Percentiles rank a stretch among this genome's conserved stretches.
Evolutionary conservation across 1,284 basidiomycete genomes (phyloP).

Genomic region (Ceratobasidium sp.): DNA sequence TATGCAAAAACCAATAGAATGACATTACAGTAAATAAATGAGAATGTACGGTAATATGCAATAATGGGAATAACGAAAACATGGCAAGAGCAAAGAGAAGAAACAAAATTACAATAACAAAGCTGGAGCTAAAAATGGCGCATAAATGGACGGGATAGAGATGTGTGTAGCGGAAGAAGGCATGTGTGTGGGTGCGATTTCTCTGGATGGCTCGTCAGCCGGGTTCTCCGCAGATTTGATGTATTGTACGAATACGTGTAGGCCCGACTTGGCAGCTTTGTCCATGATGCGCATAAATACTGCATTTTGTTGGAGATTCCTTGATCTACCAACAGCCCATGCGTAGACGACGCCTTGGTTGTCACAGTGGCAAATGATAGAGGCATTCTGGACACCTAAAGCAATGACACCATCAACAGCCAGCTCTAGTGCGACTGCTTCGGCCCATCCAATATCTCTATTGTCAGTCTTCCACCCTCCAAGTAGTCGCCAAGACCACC

Average conservation of each 20-base stretch:
- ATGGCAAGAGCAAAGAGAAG: too few species aligned
- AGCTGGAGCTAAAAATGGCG: too few species aligned
- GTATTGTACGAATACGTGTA: conserved; percentile 39
- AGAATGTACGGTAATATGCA: too few species aligned
- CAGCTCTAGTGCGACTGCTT: conserved; percentile 51
- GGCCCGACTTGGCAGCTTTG: not conserved
- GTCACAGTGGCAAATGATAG: conserved; percentile 51
- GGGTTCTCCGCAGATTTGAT: conserved; percentile 43
- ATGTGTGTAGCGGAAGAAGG: not conserved
- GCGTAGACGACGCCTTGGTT: conserved; percentile 55
- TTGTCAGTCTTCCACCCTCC: conserved; percentile 28
- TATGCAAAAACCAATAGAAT: too few species aligned
- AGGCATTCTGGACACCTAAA: conserved; percentile 34
- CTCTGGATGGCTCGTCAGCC: conserved; percentile 44
- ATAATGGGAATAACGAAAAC: too few species aligned
- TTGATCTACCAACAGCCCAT: conserved; percentile 48
- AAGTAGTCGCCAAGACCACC: conserved; percentile 9
- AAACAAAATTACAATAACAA: too few species aligned
- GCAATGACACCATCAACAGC: conserved; percentile 43
- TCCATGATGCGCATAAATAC: conserved; percentile 48
- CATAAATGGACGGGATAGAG: not conserved
- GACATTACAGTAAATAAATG: too few species aligned
- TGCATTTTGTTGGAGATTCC: conserved; percentile 51
- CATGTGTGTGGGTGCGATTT: not conserved
- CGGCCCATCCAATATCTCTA: conserved; percentile 41